A percentile compares a stretch with the other conserved stretches of the same genome.
These are phyloP conservation scores for Syncephalastrum racemosum DNA, from an alignment of 371 early-diverging fungal species.

Conservation along the genomic window DNA sequence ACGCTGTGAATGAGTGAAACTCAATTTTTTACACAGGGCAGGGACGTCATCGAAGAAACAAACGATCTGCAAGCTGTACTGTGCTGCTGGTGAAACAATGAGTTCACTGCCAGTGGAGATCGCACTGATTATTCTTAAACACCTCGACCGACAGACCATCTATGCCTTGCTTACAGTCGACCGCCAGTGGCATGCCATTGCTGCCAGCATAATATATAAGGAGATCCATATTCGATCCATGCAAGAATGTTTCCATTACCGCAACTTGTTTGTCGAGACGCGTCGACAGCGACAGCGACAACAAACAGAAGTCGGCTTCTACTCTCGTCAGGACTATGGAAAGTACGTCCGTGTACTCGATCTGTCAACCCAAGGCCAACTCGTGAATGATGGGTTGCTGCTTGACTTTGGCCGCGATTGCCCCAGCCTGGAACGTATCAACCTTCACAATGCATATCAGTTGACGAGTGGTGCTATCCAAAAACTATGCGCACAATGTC, in stretches of 20 bases:
- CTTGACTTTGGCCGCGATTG: constrained; percentile 12
- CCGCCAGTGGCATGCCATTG: constrained; percentile 12
- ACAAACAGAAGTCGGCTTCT: constrained; percentile 5
- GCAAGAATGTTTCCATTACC: constrained; percentile 10
- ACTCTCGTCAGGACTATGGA: constrained; percentile 12
- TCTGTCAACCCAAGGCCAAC: constrained; percentile 7
- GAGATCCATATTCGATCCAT: constrained; percentile 1
- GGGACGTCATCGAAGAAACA: too few relatives aligned
- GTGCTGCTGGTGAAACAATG: too few relatives aligned
- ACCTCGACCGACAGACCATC: constrained; percentile 6
- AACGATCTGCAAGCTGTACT: too few relatives aligned
- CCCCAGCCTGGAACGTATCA: constrained; percentile 9
- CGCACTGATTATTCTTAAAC: constrained; percentile 4
- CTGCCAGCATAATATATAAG: constrained; percentile 3
- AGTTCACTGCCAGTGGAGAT: constrained; percentile 11
- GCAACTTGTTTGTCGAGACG: constrained; percentile 16
- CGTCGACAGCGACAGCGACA: constrained; percentile 10
- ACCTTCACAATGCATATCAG: constrained; percentile 10
- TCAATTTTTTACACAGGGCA: too few relatives aligned
- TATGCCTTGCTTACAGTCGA: constrained; percentile 10
- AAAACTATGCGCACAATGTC: too few relatives aligned
- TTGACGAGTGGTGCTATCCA: too few relatives aligned
- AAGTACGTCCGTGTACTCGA: constrained; percentile 9
- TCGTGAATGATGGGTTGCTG: constrained; percentile 9
- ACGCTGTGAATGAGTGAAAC: too few relatives aligned